A percentile compares a stretch with the other conserved stretches of the same genome.
phyloP scores from a whole-genome alignment of 768 basidiomycete genomes.

The Rhizopogon vesiculosus region DNA sequence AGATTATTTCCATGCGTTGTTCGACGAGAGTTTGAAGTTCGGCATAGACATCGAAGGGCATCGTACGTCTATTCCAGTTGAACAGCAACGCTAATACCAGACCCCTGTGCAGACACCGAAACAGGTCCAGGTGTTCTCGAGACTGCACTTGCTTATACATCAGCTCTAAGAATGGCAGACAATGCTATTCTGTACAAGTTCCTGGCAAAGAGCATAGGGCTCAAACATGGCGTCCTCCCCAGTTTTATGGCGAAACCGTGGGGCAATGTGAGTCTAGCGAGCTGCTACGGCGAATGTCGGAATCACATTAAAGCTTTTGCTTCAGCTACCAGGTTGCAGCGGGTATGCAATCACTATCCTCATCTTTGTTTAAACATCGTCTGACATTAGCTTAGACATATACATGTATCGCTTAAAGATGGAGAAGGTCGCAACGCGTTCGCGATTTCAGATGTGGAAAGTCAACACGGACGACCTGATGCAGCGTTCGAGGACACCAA shows the following conservation, averaged over 20 bases:
- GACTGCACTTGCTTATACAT: slow-evolving; percentile 83
- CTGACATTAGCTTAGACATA: slow-evolving; percentile 51
- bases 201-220: slow-evolving; percentile 86
- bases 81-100: slow-evolving; percentile 1
- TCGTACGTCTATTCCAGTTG: slow-evolving; percentile 43
- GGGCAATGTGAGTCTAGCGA: slow-evolving; percentile 62
- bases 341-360: slow-evolving; percentile 47
- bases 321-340: slow-evolving; percentile 89
- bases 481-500: slow-evolving; percentile 81
- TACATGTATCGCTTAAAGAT: slow-evolving; percentile 84
- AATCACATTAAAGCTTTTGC: not conserved
- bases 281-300: not conserved
- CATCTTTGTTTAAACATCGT: not conserved
- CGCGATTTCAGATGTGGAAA: slow-evolving; percentile 58
- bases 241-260: slow-evolving; percentile 99
- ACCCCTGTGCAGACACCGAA: slow-evolving; percentile 64
- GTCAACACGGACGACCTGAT: slow-evolving; percentile 56
- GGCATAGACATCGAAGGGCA: slow-evolving; percentile 83
- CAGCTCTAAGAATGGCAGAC: slow-evolving; percentile 79
- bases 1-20: slow-evolving; percentile 85
- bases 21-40: slow-evolving; percentile 69
- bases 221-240: slow-evolving; percentile 83
- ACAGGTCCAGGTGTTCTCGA: slow-evolving; percentile 88
- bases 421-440: slow-evolving; percentile 72
- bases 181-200: slow-evolving; percentile 93